Conservation (phyloP, 177 flowering plant genomes). For the Vitis hybrid region DNA sequence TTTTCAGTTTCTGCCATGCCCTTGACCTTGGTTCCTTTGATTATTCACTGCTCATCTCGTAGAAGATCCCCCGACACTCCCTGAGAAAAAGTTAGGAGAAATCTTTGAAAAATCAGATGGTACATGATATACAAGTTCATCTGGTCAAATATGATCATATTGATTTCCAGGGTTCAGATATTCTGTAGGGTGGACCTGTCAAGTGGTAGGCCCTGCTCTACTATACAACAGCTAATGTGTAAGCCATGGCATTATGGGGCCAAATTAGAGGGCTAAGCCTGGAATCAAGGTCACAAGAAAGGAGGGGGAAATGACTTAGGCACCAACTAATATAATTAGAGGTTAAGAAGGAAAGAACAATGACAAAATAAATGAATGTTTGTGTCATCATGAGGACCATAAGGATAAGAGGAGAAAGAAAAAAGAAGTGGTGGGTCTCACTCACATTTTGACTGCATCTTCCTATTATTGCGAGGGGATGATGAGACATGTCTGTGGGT, state of each 20-base stretch:
- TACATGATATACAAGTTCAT: no score
- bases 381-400: constrained; percentile 14
- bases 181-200: not conserved
- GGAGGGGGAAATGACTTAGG: constrained; percentile 8
- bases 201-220: not conserved
- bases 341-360: constrained; percentile 2
- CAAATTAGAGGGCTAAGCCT: constrained; percentile 5
- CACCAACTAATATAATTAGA: constrained; percentile 17
- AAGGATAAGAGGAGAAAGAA: constrained; percentile 8
- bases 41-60: no score
- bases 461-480: constrained; percentile 8
- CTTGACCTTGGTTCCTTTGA: no score
- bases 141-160: not conserved
- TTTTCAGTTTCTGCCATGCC: no score
- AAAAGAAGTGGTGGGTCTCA: constrained; percentile 12
- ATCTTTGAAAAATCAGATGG: no score
- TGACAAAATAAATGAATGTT: constrained; percentile 8
- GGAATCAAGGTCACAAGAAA: constrained; percentile 10
- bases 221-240: not conserved
- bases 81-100: no score
- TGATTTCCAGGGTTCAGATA: not conserved
- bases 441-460: constrained; percentile 10
- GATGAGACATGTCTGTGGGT: constrained; percentile 6
- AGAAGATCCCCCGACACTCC: no score
- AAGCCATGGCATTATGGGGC: constrained; percentile 6